Evolutionary conservation across 2,329 filamentous ascomycete genomes (phyloP).

Genomic region (Pestalotiopsis sp.): DNA sequence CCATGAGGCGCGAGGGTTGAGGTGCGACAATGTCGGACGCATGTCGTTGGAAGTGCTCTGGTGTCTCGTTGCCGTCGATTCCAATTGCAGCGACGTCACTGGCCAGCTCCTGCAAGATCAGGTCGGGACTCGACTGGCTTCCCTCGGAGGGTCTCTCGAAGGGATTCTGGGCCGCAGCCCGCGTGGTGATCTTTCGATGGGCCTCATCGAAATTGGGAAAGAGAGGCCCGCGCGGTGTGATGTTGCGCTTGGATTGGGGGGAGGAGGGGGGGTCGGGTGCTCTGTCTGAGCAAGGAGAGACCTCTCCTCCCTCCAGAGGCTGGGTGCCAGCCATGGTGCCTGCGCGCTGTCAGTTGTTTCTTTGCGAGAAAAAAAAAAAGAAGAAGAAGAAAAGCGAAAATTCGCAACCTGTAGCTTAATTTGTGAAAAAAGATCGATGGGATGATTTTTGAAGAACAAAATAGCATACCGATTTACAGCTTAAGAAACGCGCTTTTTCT

Average conservation of each 20-base stretch:
- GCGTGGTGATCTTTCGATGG: conserved; percentile 37
- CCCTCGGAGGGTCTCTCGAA: conserved; percentile 12
- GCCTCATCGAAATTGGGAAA: conserved; percentile 39
- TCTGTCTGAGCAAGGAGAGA: conserved; percentile 4
- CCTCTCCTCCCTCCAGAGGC: conserved; percentile 7
- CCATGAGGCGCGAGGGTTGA: conserved; percentile 5
- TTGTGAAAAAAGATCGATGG: no score
- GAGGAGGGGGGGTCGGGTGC: neutral
- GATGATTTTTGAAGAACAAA: no score
- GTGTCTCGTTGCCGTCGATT: neutral
- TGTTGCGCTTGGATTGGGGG: conserved; percentile 14
- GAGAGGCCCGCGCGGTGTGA: conserved; percentile 32
- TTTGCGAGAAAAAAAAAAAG: no score
- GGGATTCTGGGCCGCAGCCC: conserved; percentile 16
- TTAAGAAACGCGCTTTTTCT: no score
- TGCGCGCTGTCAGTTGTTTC: neutral
- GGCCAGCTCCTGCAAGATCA: conserved; percentile 5
- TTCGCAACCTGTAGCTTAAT: no score
- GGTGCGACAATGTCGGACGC: conserved; percentile 4
- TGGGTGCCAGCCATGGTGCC: conserved; percentile 4
- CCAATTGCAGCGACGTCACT: neutral
- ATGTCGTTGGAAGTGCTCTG: neutral
- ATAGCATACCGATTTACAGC: no score
- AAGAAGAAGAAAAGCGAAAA: no score
- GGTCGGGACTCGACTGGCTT: conserved; percentile 8